Percentiles rank a stretch among this genome's conserved stretches.
Conservation (phyloP, 306 rosid genomes). For the Adenanthera pavonina region DNA sequence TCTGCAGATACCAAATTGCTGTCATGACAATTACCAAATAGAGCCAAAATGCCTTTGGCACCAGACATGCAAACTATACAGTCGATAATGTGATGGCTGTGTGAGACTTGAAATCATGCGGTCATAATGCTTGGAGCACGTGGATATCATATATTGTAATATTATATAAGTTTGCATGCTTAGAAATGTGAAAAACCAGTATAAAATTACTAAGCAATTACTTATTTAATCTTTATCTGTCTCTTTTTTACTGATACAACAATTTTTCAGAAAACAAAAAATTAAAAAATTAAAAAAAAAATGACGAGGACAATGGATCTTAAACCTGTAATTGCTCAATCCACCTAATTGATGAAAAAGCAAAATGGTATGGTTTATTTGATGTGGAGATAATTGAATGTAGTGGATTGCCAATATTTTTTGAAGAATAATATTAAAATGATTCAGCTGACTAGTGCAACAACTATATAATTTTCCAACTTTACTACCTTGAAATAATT, state of each 20-base stretch:
- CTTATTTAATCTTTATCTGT: conserved; percentile 4
- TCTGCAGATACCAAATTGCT: conserved; percentile 59
- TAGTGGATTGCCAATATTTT: conserved; percentile 11
- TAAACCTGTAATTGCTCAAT: conserved; percentile 28
- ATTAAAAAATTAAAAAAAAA: conserved; percentile 2
- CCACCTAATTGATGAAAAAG: conserved; percentile 28
- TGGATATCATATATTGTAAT: conserved; percentile 13
- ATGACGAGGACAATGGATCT: not conserved
- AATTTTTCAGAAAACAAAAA: not conserved
- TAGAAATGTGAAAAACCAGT: conserved; percentile 4
- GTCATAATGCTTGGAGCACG: conserved; percentile 34
- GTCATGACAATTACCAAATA: conserved; percentile 36
- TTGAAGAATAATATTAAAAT: conserved; percentile 25
- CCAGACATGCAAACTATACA: conserved; percentile 1
- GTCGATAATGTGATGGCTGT: conserved; percentile 17
- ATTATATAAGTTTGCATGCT: conserved; percentile 23
- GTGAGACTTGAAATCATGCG: conserved; percentile 7
- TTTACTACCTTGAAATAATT: conserved; percentile 88
- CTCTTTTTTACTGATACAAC: conserved; percentile 12
- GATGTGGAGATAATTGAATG: not conserved
- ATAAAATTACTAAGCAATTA: not conserved
- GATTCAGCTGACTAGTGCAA: conserved; percentile 12
- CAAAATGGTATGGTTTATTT: not conserved
- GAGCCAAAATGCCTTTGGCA: conserved; percentile 8
- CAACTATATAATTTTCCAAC: conserved; percentile 20